These are phyloP conservation scores for Colletotrichum tabaci DNA, from an alignment of 2,329 filamentous ascomycete species.

Conservation along the genomic window DNA sequence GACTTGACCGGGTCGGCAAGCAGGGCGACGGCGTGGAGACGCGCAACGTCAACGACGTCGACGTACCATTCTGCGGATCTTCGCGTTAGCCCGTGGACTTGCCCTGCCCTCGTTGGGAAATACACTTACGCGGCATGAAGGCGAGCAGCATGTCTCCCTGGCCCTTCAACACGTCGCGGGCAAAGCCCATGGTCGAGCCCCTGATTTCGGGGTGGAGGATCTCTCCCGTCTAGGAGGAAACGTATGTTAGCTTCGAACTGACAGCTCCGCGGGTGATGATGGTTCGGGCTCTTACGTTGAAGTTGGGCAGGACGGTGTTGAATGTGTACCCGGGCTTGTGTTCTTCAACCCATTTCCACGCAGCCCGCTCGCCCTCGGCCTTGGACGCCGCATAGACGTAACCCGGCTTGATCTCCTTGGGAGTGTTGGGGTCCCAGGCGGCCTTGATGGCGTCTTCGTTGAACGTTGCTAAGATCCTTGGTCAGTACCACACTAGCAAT, in stretches of 20 bases:
- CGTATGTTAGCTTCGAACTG: background rate
- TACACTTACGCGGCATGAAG: constrained; percentile 21
- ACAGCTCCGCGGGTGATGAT: background rate
- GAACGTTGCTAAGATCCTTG: constrained; percentile 48
- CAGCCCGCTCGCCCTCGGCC: constrained; percentile 52
- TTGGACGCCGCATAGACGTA: constrained; percentile 57
- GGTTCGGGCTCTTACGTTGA: constrained; percentile 41
- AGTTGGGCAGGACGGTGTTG: constrained; percentile 50
- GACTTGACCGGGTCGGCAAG: constrained; percentile 60
- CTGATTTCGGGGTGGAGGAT: constrained; percentile 41
- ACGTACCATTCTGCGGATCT: constrained; percentile 57
- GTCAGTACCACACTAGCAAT: background rate
- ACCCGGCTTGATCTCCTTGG: constrained; percentile 45
- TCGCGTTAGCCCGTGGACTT: background rate
- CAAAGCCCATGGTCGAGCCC: constrained; percentile 41
- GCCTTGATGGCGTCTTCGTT: constrained; percentile 51
- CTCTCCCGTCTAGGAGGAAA: constrained; percentile 22
- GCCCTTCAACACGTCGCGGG: constrained; percentile 31
- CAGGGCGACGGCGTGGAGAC: constrained; percentile 67
- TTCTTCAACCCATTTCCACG: constrained; percentile 56
- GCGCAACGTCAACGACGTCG: constrained; percentile 64
- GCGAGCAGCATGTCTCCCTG: background rate
- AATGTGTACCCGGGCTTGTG: constrained; percentile 51
- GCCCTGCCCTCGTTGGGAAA: accelerated
- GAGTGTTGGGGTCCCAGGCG: constrained; percentile 56